Evolutionary conservation across 805 yeast species (phyloP).

Genomic region (Starmerella lactis-condensi): DNA sequence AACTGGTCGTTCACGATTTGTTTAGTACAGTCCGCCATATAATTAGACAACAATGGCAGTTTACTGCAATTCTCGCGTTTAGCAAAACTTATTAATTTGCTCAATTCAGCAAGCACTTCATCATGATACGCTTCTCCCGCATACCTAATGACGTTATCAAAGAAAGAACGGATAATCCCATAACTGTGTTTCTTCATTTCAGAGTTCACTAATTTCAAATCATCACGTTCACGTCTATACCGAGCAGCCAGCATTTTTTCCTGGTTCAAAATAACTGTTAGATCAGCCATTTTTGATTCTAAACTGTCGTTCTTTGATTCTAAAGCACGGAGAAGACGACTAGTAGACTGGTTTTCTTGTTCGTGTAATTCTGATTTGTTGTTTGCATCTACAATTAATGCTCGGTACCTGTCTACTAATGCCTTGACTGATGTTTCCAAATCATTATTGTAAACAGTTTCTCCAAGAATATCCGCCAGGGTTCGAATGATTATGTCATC

Average conservation of each 20-base stretch:
- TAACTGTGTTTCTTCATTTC: neutral
- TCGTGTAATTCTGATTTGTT: neutral
- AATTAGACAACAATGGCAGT: slow-evolving; percentile 14
- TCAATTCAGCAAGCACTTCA: slow-evolving; percentile 1
- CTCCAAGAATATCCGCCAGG: neutral
- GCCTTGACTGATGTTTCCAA: too few relatives aligned
- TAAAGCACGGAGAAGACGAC: neutral
- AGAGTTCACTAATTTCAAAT: too few relatives aligned
- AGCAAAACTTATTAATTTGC: slow-evolving; percentile 4
- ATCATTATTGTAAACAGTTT: neutral
- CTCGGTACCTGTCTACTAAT: neutral
- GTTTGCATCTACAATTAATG: neutral
- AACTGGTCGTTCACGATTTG: slow-evolving; percentile 7
- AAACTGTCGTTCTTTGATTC: too few relatives aligned
- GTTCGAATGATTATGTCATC: too few relatives aligned
- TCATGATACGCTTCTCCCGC: slow-evolving; percentile 2
- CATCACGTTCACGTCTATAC: neutral
- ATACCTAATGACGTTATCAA: neutral
- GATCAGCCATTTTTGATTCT: neutral
- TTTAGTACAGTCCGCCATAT: slow-evolving; percentile 11
- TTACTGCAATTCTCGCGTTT: slow-evolving; percentile 9
- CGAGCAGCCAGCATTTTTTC: neutral
- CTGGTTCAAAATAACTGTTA: neutral
- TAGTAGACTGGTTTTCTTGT: too few relatives aligned
- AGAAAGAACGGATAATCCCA: neutral